Base-by-base conservation (phyloP, 2,329 filamentous ascomycete species). In the Ceratocystis harringtonii region DNA sequence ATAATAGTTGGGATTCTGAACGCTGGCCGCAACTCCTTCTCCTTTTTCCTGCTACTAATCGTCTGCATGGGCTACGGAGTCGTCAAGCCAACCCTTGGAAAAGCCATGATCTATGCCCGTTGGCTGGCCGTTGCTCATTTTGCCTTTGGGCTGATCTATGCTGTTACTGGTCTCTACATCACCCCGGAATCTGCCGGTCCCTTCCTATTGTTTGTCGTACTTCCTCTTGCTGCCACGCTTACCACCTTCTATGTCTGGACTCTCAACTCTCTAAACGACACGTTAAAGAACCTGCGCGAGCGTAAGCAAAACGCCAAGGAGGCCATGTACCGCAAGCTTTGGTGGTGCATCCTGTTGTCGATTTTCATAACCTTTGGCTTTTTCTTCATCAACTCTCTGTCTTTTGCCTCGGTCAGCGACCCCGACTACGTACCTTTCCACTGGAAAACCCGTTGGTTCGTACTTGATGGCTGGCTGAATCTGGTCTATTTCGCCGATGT, bases 31-130 rank as follows among this genome's bases (percentile, higher is more conserved):
- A 99, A 97, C 76, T 96, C 92, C 0, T 97, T 99, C 74, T 96
- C 92, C 0, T 99, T 99, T 80, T 99, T 99, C 80, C 80, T 99
- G 62, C 82, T 99, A 7, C 85, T 99, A 64, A 97, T 99, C 70
- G 94, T 99, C 41, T 99, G 94, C 75, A 99, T 99, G 94, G 94
- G 94, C 41, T 99, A 99, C 71, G 94, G 94, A 70, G 95, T 99
- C 28, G 95, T 99, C 70, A 97, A 97, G 77, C 89, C 87, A 1
- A 90, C 88, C 1, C 82, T 99, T 3, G 94, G 94, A 66, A 89
- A 87, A 72, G 92, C 91, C 12, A 99, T 99, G 94, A 84, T 92
- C 69, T 92, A 89, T 71, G 92, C 96, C 55, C 89, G 94, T 67
- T 89, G 88, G 78, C 83, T 99, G 19, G 94, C 94, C 17, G 87